Base-by-base conservation (phyloP, 345 rosid species). In the Ceriops zippeliana region DNA sequence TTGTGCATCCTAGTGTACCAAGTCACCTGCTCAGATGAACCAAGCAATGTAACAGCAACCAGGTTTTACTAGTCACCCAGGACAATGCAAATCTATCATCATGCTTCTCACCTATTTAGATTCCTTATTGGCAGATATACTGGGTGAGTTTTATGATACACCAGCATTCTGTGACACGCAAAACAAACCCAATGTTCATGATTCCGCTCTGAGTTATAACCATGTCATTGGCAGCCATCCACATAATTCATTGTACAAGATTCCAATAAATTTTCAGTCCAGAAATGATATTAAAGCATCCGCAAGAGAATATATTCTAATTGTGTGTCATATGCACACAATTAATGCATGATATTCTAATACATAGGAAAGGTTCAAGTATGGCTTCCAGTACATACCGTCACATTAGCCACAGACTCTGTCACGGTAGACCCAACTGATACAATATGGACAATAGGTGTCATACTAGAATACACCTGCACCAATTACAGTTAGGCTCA, bases 381-480 rank as follows among this genome's bases (percentile, higher is more conserved):
- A 76, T 52, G 46, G 71, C 31, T 27, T 27, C 59, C 31, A 46
- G 69, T 61, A 72, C 79, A 67, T 81, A 88, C 90, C 79, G 89
- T 86, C 42, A 86, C 26, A 52, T 88, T 86, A 4, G 90, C 93
- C 65, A 70, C 62, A 8, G 93, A 86, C 64, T 84, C 87, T 30
- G 83, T 80, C 6, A 81, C 47, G 62, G 82, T 66, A 62, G 90
- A 84, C 57, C 76, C 76, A 69, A 86, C 74, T 78, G 83, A 73
- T 42, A 88, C 90, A 58, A 88, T 83, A 70, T 88, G 88, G 53
- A 83, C 93, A 63, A 86, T 58, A 42, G 88, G 74, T 57, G 82
- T 81, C 74, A 88, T 60, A 71, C 90, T 88, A 54, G 90, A 72
- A 80, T 88, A 88, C 65, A 83, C 93, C 93, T 88, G 86, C 80